Evolutionary conservation across 257 asterid genomes (phyloP).

Genomic region (Gardenia jasminoides): DNA sequence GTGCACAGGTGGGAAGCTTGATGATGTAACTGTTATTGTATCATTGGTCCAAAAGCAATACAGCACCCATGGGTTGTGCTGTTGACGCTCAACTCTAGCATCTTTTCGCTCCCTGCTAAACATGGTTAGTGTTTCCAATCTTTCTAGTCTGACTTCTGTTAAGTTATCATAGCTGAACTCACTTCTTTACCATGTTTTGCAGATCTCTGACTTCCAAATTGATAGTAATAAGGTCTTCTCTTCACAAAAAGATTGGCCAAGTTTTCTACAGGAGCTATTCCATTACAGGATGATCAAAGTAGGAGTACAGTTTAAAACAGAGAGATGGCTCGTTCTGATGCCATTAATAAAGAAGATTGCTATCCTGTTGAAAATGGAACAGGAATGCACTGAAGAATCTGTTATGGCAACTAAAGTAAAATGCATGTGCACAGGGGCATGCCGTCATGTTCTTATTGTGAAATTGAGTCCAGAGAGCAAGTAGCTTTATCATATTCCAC

Average conservation of each 20-base stretch:
- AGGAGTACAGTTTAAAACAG: not conserved
- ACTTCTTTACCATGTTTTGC: not conserved
- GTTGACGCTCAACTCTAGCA: not conserved
- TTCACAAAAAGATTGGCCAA: not conserved
- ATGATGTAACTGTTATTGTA: slow-evolving; percentile 74
- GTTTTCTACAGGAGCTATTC: not conserved
- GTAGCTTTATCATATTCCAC: not conserved
- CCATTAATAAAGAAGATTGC: not conserved
- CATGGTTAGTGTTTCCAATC: not conserved
- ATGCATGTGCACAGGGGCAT: not conserved
- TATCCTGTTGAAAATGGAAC: not conserved
- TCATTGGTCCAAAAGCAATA: slow-evolving; percentile 48
- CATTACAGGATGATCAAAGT: not conserved
- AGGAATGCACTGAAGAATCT: not conserved
- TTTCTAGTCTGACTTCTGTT: not conserved
- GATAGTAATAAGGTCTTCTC: not conserved
- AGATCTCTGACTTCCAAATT: not conserved
- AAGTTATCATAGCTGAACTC: not conserved
- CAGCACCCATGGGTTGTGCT: not conserved
- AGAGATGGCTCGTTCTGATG: not conserved
- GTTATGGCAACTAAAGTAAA: not conserved
- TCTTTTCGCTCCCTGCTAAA: not conserved
- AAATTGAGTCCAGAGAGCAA: not conserved
- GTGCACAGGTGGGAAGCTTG: slow-evolving; percentile 73
- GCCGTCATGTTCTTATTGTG: not conserved